Evolutionary conservation across 768 basidiomycete genomes (phyloP).

Genomic region (Thelephora ganbajun): DNA sequence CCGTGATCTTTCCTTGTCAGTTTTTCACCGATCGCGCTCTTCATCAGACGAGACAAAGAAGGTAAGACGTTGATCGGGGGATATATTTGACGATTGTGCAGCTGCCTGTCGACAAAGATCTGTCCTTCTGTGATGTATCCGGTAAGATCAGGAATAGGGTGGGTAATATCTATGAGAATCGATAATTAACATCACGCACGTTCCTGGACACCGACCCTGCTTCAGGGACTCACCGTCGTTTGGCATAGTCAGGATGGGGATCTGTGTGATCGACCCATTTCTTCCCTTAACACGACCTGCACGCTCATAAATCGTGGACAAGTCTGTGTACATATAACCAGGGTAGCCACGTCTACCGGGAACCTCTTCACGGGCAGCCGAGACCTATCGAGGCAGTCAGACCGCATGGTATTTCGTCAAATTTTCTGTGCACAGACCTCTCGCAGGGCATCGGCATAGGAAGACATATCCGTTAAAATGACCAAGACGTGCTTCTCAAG

Average conservation of each 20-base stretch:
- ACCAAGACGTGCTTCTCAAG: constrained; percentile 99
- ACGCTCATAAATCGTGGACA: constrained; percentile 98
- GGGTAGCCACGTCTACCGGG: constrained; percentile 99
- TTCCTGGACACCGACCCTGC: constrained; percentile 3
- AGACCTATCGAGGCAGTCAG: constrained; percentile 41
- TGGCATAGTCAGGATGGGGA: constrained; percentile 99
- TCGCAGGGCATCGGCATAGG: constrained; percentile 92
- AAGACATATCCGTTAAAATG: constrained; percentile 98
- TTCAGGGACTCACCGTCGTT: constrained; percentile 68
- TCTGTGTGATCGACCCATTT: constrained; percentile 98
- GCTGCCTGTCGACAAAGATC: constrained; percentile 94
- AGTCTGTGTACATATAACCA: constrained; percentile 97
- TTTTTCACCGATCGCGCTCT: constrained; percentile 97
- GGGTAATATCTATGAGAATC: constrained; percentile 77
- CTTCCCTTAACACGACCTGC: constrained; percentile 95
- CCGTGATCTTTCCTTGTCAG: constrained; percentile 97
- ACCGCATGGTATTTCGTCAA: constrained; percentile 2
- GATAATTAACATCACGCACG: constrained; percentile 1
- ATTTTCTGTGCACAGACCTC: constrained; percentile 42
- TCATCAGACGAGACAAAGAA: constrained; percentile 98
- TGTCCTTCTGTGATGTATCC: constrained; percentile 99
- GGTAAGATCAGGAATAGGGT: constrained; percentile 98
- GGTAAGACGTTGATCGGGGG: constrained; percentile 99
- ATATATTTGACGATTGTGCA: constrained; percentile 95
- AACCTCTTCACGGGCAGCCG: constrained; percentile 97